These are phyloP conservation scores for Cytospora schulzeri DNA, from an alignment of 2,329 filamentous ascomycete species.

Conservation along the genomic window DNA sequence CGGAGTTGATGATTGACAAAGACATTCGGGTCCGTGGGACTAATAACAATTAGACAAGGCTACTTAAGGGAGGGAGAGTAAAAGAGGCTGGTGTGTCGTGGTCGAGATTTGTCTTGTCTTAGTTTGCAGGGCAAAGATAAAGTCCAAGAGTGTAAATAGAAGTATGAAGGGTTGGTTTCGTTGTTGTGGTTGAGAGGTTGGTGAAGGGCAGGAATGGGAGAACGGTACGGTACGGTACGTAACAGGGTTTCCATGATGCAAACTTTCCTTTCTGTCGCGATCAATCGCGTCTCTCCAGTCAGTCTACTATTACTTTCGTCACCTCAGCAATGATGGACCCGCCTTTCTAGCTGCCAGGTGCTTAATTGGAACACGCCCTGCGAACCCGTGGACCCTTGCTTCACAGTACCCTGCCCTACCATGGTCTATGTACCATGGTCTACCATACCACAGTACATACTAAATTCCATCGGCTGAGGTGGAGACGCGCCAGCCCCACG, in stretches of 20 bases:
- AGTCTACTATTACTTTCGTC: background rate
- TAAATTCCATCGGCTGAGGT: background rate
- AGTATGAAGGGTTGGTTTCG: background rate
- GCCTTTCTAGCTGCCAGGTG: background rate
- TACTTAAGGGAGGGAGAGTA: background rate
- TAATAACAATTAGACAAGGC: background rate
- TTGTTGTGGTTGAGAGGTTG: background rate
- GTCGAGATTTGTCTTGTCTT: background rate
- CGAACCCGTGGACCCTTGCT: background rate
- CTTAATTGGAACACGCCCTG: constrained; percentile 1
- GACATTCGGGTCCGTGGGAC: constrained; percentile 12
- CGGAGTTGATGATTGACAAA: constrained; percentile 6
- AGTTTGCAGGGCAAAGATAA: no score
- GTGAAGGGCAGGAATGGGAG: background rate
- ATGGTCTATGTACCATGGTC: no score
- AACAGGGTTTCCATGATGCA: constrained; percentile 19
- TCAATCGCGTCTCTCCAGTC: no score
- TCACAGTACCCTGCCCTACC: background rate
- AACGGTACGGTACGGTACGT: background rate
- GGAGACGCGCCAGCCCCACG: background rate
- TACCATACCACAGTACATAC: no score
- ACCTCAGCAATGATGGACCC: background rate
- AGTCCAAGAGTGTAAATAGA: no score
- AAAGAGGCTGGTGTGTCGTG: background rate
- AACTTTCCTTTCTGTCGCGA: constrained; percentile 13